phyloP scores from a whole-genome alignment of 2,329 filamentous ascomycete genomes.

The Aspergillus sp. region DNA sequence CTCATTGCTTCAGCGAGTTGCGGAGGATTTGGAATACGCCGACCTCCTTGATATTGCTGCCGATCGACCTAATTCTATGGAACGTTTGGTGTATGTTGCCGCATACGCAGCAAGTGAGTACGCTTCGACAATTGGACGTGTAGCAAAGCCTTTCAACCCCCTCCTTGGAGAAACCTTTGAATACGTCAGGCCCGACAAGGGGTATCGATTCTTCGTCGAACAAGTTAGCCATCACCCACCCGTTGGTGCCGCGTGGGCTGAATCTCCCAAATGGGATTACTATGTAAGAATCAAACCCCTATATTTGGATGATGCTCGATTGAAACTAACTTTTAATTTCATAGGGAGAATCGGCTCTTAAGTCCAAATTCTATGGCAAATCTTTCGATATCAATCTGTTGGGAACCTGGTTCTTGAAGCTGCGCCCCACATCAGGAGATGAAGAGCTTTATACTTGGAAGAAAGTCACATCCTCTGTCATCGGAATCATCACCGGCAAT shows the following conservation, averaged over 20 bases:
- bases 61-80: constrained; percentile 78
- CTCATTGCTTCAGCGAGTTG: constrained; percentile 87
- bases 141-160: constrained; percentile 97
- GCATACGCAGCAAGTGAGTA: constrained; percentile 96
- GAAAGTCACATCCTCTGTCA: constrained; percentile 95
- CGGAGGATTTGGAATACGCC: constrained; percentile 97
- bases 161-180: constrained; percentile 95
- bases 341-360: constrained; percentile 87
- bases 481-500: constrained; percentile 95
- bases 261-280: constrained; percentile 93
- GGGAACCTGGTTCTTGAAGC: constrained; percentile 90
- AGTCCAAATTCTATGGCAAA: constrained; percentile 95
- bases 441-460: constrained; percentile 97
- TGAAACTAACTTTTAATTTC: constrained; percentile 11
- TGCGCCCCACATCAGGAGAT: constrained; percentile 70
- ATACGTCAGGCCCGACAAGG: constrained; percentile 91
- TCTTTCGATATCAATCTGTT: constrained; percentile 96
- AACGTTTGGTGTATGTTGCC: constrained; percentile 89
- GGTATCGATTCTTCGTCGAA: constrained; percentile 97
- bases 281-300: constrained; percentile 46
- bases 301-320: background rate
- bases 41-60: constrained; percentile 87
- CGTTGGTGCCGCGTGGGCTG: constrained; percentile 86
- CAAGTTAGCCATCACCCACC: constrained; percentile 98
- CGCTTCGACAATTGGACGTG: constrained; percentile 90